Base-by-base conservation (phyloP, 148 eudicot genomes). In the Salicornia ramosissima region DNA sequence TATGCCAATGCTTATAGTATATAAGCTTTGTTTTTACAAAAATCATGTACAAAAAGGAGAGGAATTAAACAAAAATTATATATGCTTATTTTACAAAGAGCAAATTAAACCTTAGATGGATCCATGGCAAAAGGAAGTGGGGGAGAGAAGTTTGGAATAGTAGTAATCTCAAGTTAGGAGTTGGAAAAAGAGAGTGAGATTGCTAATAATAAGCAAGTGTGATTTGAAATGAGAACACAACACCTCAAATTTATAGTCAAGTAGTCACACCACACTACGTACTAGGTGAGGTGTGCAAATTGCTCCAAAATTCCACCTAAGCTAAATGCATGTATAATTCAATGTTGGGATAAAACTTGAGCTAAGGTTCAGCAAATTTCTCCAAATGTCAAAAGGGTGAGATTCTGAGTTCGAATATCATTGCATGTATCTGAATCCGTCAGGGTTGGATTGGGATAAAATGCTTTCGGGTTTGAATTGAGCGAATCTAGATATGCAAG, bases 71-170 rank as follows among this genome's bases (percentile, higher is more conserved):
- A 57, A n/a, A n/a, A n/a, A 15, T 25, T 40, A 50, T 36, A 73
- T 40, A 19, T 51, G 49, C n/a, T n/a, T n/a, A n/a, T n/a, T n/a
- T n/a, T n/a, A 59, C 19, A 16, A 22, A 42, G 19, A 18, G 45
- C 52, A 50, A 15, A 36, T 8, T n/a, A 8, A 3, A 83, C 86
- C 90, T 86, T 86, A 83, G 79, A 78, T 2, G 87, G 90, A 76
- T 86, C 87, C 90, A 86, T 86, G 58, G 74, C 40, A 42, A 63
- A 63, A 49, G 2, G 15, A 24, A n/a, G 24, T 31, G 5, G 45
- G 64, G 24, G 22, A 56, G 29, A 58, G 14, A 22, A 53, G 70
- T 19, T 61, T 21, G 65, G 47, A 39, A 60, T 6, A 59, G 16
- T 19, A 59, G 24, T 31, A 58, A 6, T 33, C 19, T 5, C 18